Evolutionary conservation across 495 filamentous ascomycete genomes (phyloP).

Genomic region (Lichenothelia convexa): DNA sequence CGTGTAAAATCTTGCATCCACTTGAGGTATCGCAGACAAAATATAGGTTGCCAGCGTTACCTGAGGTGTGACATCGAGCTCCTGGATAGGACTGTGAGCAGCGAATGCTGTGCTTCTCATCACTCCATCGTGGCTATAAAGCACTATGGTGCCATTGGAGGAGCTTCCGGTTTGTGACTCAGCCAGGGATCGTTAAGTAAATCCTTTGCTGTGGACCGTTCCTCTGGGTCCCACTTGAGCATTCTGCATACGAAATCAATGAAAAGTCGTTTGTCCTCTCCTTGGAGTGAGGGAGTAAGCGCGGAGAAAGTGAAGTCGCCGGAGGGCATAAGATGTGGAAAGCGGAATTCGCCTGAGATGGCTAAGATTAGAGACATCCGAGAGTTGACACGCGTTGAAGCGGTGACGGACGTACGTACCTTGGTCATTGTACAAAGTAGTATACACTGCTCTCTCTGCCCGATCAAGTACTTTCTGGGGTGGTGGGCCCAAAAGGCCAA

Average conservation of each 20-base stretch:
- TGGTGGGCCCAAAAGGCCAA: conserved; percentile 3
- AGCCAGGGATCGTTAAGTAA: conserved; percentile 21
- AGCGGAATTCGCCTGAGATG: conserved; percentile 6
- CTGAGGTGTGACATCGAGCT: no score
- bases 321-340: not conserved
- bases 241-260: conserved; percentile 20
- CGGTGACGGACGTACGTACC: conserved; percentile 11
- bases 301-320: not conserved
- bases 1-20: no score
- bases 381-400: not conserved
- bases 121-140: no score
- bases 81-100: no score
- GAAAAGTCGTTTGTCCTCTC: conserved; percentile 15
- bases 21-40: no score
- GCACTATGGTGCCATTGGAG: no score
- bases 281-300: conserved; percentile 7
- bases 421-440: conserved; percentile 11
- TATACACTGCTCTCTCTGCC: not conserved
- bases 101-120: no score
- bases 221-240: conserved; percentile 20
- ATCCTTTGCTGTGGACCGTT: conserved; percentile 17
- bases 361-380: not conserved
- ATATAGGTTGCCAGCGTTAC: no score
- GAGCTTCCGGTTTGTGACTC: no score
- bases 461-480: conserved; percentile 11